A percentile compares a stretch with the other conserved stretches of the same genome.
Evolutionary conservation across 2,329 filamentous ascomycete species (phyloP).

Genomic region (Sclerotinia trifoliorum): DNA sequence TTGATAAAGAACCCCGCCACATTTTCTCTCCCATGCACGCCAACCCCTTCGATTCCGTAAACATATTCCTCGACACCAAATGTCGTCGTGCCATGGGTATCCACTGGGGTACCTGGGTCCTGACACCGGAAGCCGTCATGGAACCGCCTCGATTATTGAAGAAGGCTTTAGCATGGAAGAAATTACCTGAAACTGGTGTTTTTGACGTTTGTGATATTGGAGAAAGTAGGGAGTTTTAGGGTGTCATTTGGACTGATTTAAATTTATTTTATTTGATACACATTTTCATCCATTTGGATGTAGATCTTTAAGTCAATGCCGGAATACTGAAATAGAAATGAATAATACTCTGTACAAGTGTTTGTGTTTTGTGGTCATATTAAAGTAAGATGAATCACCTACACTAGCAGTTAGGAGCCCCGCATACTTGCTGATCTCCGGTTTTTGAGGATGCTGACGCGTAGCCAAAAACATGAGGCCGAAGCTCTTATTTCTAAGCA

Average conservation of each 20-base stretch:
- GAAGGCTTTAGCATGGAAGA: slow-evolving; percentile 67
- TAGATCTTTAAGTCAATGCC: too few relatives aligned
- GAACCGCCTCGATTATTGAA: slow-evolving; percentile 75
- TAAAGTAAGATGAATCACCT: background rate
- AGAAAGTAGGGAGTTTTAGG: slow-evolving; percentile 73
- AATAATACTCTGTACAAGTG: background rate
- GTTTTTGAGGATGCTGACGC: too few relatives aligned
- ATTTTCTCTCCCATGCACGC: slow-evolving; percentile 82
- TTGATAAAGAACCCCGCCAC: slow-evolving; percentile 52
- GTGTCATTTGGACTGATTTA: background rate
- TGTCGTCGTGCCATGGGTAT: slow-evolving; percentile 80
- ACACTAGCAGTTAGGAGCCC: background rate
- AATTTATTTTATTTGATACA: background rate
- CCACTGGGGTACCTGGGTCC: slow-evolving; percentile 71
- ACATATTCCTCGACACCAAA: slow-evolving; percentile 82
- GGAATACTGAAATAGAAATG: background rate
- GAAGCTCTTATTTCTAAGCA: too few relatives aligned
- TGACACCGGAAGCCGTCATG: slow-evolving; percentile 76
- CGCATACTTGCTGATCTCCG: background rate
- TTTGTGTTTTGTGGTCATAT: background rate
- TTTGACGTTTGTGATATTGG: slow-evolving; percentile 86
- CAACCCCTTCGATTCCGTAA: slow-evolving; percentile 81
- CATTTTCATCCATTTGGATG: background rate
- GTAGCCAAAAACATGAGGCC: too few relatives aligned
- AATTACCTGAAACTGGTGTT: slow-evolving; percentile 66